Conservation (phyloP, 2,329 filamentous ascomycete genomes). For the Alternaria burnsii region DNA sequence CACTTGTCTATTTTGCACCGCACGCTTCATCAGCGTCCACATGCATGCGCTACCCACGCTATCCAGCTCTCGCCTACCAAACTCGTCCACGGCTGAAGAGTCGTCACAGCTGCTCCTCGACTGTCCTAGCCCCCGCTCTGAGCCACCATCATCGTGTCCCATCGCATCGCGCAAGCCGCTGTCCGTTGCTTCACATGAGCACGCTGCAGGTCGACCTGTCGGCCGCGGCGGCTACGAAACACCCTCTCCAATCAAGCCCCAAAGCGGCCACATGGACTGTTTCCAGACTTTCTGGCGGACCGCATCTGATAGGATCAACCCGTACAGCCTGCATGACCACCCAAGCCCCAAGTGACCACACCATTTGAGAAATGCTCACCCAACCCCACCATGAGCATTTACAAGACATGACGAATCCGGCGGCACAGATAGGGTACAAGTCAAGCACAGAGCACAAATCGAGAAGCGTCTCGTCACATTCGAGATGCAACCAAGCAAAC, state of each 20-base stretch:
- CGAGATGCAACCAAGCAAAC: conserved; percentile 4
- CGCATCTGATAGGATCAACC: conserved; percentile 32
- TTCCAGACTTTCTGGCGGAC: conserved; percentile 29
- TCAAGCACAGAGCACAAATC: conserved; percentile 2
- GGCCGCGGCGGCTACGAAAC: conserved; percentile 42
- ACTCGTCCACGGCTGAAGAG: conserved; percentile 3
- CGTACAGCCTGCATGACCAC: conserved; percentile 8
- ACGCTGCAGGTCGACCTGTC: conserved; percentile 26
- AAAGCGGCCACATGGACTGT: conserved; percentile 23
- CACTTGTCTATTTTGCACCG: not conserved
- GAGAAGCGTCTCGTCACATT: conserved; percentile 7
- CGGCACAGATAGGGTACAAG: not conserved
- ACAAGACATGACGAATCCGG: conserved; percentile 38
- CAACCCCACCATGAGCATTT: conserved; percentile 25
- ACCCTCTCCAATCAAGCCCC: conserved; percentile 37
- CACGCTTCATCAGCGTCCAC: not conserved
- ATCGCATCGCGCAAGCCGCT: conserved; percentile 33
- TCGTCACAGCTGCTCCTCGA: conserved; percentile 13
- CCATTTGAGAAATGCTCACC: conserved; percentile 29
- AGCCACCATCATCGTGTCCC: conserved; percentile 18
- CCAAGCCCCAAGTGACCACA: conserved; percentile 14
- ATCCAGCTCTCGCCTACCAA: not conserved
- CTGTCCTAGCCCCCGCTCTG: conserved; percentile 15
- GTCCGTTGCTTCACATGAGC: conserved; percentile 21
- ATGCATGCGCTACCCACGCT: not conserved